Conservation (phyloP, 306 rosid species). For the Argentina anserina region DNA sequence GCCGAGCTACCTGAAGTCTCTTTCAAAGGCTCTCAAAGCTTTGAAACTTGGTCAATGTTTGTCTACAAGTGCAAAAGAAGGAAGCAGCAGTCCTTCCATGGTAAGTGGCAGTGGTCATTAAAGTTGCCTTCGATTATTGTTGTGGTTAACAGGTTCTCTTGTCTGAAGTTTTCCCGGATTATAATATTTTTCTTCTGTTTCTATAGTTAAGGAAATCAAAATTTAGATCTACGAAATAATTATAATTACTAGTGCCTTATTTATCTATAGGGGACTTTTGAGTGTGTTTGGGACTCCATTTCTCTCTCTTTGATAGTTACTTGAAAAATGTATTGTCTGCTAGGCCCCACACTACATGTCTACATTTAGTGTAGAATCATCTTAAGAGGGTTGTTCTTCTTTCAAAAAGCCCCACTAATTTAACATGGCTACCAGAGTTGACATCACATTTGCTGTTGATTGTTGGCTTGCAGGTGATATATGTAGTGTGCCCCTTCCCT, state of each 20-base stretch:
- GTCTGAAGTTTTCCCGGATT: not conserved
- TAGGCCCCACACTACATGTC: not conserved
- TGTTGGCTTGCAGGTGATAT: slow-evolving; percentile 80
- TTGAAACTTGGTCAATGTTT: slow-evolving; percentile 73
- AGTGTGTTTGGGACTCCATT: not conserved
- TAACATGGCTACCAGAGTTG: slow-evolving; percentile 12
- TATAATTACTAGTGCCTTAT: not conserved
- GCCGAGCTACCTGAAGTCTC: slow-evolving; percentile 92
- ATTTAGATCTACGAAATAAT: not conserved
- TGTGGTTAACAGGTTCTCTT: not conserved
- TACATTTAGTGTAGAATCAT: not conserved
- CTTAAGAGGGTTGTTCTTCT: not conserved
- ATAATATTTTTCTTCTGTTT: not conserved
- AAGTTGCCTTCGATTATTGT: not conserved
- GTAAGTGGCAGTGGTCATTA: slow-evolving; percentile 41
- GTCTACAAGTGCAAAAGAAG: slow-evolving; percentile 74
- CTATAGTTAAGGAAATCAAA: not conserved
- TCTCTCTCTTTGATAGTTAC: not conserved
- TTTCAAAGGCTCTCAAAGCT: slow-evolving; percentile 85
- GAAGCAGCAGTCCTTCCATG: slow-evolving; percentile 72
- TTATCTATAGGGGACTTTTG: not conserved
- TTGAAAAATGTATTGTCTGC: not conserved
- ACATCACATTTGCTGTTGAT: slow-evolving; percentile 9
- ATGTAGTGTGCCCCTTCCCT: slow-evolving; percentile 97
- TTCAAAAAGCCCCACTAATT: not conserved